A percentile compares a stretch with the other conserved stretches of the same genome.
phyloP scores from a whole-genome alignment of 202 grass and related monocot genomes.

The Elaeis oleifera region DNA sequence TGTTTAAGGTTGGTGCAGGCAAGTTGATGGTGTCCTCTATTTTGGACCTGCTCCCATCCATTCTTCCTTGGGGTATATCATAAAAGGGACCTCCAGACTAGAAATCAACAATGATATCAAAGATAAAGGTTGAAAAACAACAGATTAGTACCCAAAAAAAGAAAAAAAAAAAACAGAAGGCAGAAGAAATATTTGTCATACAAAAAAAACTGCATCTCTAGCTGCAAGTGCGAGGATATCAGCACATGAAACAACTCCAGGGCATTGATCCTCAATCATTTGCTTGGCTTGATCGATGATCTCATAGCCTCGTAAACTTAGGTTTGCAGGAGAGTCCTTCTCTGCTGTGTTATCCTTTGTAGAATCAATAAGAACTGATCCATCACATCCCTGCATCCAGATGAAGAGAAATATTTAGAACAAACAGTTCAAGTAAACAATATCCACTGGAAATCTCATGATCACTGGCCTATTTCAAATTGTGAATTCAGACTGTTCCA shows the following conservation, averaged over 20 bases:
- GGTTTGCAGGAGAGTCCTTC: conserved; percentile 37
- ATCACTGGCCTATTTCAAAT: no score
- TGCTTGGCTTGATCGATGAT: conserved; percentile 47
- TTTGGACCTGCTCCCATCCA: conserved; percentile 50
- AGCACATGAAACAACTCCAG: conserved; percentile 26
- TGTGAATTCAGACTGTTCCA: no score
- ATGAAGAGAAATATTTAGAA: not conserved
- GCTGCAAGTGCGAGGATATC: conserved; percentile 15
- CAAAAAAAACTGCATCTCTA: conserved; percentile 45
- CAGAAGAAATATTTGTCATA: conserved; percentile 7
- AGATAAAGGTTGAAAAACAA: no score
- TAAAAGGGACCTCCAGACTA: conserved; percentile 65
- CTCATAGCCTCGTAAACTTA: conserved; percentile 33
- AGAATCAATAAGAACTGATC: conserved; percentile 34
- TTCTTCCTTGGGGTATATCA: conserved; percentile 45
- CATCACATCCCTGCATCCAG: conserved; percentile 48
- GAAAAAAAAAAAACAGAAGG: not conserved
- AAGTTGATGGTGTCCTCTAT: conserved; percentile 51
- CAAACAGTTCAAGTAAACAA: not conserved
- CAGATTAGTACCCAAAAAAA: no score
- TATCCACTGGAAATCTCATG: no score
- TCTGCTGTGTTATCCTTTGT: conserved; percentile 16
- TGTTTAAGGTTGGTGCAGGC: conserved; percentile 41
- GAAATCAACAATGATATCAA: not conserved
- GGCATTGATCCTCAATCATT: conserved; percentile 43